Conservation (phyloP, 1,284 basidiomycete genomes). For the Apiotrichum akiyoshidainum region DNA sequence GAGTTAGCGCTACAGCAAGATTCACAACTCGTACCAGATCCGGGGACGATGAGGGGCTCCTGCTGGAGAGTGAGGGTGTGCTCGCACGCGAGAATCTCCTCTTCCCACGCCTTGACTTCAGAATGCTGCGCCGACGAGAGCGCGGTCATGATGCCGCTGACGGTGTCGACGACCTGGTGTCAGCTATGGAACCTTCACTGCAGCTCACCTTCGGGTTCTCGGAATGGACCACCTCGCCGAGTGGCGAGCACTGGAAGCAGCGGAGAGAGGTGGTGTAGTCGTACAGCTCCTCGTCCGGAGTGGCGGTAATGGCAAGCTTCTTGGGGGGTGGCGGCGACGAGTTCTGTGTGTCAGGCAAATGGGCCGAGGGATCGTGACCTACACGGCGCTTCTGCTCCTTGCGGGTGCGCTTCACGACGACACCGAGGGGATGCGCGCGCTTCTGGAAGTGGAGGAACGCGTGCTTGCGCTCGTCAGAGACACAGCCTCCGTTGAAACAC, state of each 20-base stretch:
- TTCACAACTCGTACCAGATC: conserved; percentile 27
- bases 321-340: conserved; percentile 78
- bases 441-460: conserved; percentile 67
- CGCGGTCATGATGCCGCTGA: conserved; percentile 72
- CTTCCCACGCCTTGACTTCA: conserved; percentile 97
- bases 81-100: conserved; percentile 83
- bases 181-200: not conserved
- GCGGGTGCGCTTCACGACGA: conserved; percentile 74
- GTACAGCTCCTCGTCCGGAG: conserved; percentile 84
- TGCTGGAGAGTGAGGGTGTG: conserved; percentile 81
- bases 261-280: conserved; percentile 65
- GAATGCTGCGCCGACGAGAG: conserved; percentile 85
- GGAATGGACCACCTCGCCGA: conserved; percentile 58
- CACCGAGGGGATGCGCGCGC: conserved; percentile 69
- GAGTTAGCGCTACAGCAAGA: conserved; percentile 26
- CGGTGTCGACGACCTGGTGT: conserved; percentile 58
- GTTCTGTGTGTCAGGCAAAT: conserved; percentile 36
- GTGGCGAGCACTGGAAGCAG: conserved; percentile 66
- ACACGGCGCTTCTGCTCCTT: conserved; percentile 69
- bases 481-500: conserved; percentile 92
- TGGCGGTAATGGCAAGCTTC: conserved; percentile 82
- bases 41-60: conserved; percentile 46
- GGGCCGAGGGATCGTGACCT: conserved; percentile 42
- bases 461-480: conserved; percentile 61
- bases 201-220: conserved; percentile 49